Conservation (phyloP, 768 basidiomycete genomes). For the Daedaleopsis nitida region DNA sequence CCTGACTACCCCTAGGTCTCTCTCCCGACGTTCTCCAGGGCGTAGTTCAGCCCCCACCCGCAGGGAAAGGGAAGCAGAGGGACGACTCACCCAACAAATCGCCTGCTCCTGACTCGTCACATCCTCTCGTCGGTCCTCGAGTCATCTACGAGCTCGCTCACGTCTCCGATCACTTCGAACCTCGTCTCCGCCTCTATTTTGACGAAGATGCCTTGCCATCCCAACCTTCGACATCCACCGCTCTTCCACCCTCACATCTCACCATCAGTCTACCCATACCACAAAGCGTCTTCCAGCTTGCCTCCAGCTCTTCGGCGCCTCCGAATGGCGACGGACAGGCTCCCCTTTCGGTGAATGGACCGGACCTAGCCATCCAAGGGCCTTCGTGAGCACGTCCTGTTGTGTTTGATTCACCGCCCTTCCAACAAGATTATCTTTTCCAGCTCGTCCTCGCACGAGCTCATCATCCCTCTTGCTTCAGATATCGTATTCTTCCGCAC, state of each 20-base stretch:
- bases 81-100: constrained; percentile 6
- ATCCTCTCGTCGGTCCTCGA: constrained; percentile 15
- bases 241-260: neutral
- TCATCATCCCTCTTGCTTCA: constrained; percentile 78
- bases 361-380: neutral
- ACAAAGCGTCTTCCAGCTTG: neutral
- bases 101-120: neutral
- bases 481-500: constrained; percentile 82
- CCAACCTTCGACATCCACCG: neutral
- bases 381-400: constrained; percentile 2
- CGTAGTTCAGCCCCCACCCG: constrained; percentile 19
- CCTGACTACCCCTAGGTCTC: constrained; percentile 31
- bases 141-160: constrained; percentile 61
- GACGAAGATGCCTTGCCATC: constrained; percentile 15
- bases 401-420: constrained; percentile 17
- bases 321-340: no score
- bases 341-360: no score
- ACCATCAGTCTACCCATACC: constrained; percentile 5
- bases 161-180: constrained; percentile 51
- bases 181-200: constrained; percentile 57
- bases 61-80: constrained; percentile 29
- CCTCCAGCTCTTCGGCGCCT: neutral
- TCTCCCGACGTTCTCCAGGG: constrained; percentile 33
- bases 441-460: constrained; percentile 38
- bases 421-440: neutral